Percentiles rank a stretch among this genome's conserved stretches.
phyloP scores from a whole-genome alignment of 2,329 filamentous ascomycete species.

The Pleomassaria siparia region DNA sequence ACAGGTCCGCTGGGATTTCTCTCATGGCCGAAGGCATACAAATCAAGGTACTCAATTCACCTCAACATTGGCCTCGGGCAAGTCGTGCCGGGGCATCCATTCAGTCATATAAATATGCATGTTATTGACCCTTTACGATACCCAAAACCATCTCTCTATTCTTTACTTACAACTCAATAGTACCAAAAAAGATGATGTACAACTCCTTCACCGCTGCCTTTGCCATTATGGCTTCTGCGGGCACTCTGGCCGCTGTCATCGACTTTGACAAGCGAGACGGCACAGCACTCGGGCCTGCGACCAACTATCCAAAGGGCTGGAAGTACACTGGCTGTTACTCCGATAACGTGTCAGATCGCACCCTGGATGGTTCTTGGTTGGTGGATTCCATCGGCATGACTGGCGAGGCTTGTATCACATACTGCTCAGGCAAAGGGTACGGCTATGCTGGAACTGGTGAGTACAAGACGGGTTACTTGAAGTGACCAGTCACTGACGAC shows the following conservation, averaged over 20 bases:
- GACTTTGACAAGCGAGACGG: not conserved
- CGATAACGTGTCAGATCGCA: slow-evolving; percentile 15
- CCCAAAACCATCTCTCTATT: too few relatives aligned
- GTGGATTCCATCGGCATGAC: slow-evolving; percentile 18
- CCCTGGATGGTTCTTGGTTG: slow-evolving; percentile 10
- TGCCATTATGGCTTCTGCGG: not conserved
- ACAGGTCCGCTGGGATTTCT: too few relatives aligned
- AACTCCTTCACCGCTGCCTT: not conserved
- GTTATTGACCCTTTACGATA: too few relatives aligned
- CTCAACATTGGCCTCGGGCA: too few relatives aligned
- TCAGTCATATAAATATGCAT: too few relatives aligned
- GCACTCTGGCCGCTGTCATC: not conserved
- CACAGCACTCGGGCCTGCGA: not conserved
- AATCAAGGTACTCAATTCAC: too few relatives aligned
- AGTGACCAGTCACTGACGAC: slow-evolving; percentile 9
- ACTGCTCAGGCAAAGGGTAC: slow-evolving; percentile 30
- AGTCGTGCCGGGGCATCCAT: too few relatives aligned
- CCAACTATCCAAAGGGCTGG: slow-evolving; percentile 16
- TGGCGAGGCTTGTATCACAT: slow-evolving; percentile 29
- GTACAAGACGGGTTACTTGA: slow-evolving; percentile 22
- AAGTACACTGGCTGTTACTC: slow-evolving; percentile 26
- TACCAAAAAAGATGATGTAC: not conserved
- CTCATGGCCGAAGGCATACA: too few relatives aligned
- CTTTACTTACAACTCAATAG: not conserved
- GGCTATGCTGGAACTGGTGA: slow-evolving; percentile 28